Evolutionary conservation across 2,329 filamentous ascomycete species (phyloP).

Genomic region (Lojkania enalia): DNA sequence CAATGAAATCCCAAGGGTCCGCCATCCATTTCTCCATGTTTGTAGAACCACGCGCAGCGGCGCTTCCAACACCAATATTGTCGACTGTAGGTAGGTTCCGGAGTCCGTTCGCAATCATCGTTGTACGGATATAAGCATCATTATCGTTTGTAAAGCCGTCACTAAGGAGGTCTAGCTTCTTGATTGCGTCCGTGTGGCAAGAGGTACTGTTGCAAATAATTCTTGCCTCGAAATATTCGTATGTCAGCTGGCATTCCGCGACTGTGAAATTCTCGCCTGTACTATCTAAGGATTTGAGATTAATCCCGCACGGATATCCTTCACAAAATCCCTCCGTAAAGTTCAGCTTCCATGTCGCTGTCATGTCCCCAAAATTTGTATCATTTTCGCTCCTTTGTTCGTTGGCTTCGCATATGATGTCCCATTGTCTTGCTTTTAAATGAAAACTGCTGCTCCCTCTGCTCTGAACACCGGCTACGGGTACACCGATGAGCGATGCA

Average conservation of each 20-base stretch:
- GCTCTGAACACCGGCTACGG: slow-evolving; percentile 14
- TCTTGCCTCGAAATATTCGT: slow-evolving; percentile 23
- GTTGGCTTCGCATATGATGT: slow-evolving; percentile 29
- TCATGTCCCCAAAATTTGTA: slow-evolving; percentile 11
- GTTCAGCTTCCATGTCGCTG: slow-evolving; percentile 23
- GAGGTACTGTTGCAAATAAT: slow-evolving; percentile 22
- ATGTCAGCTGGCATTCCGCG: slow-evolving; percentile 21
- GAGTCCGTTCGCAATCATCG: slow-evolving; percentile 13
- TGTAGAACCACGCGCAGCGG: slow-evolving; percentile 19
- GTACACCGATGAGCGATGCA: slow-evolving; percentile 32
- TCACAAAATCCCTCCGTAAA: slow-evolving; percentile 12
- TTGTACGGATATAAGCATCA: slow-evolving; percentile 14
- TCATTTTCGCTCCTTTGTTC: slow-evolving; percentile 5
- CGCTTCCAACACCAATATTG: slow-evolving; percentile 15
- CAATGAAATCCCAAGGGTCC: slow-evolving; percentile 26
- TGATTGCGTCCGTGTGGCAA: slow-evolving; percentile 24
- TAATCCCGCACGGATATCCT: slow-evolving; percentile 24
- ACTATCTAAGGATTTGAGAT: slow-evolving; percentile 21
- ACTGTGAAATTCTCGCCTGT: slow-evolving; percentile 19
- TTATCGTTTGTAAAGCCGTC: slow-evolving; percentile 18
- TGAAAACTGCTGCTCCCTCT: slow-evolving; percentile 22
- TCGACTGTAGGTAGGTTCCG: slow-evolving; percentile 20
- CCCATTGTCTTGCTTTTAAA: slow-evolving; percentile 31
- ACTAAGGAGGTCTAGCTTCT: slow-evolving; percentile 22
- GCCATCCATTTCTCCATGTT: slow-evolving; percentile 32